phyloP scores from a whole-genome alignment of 805 yeast genomes.

The Nakazawaea laoshanensis region DNA sequence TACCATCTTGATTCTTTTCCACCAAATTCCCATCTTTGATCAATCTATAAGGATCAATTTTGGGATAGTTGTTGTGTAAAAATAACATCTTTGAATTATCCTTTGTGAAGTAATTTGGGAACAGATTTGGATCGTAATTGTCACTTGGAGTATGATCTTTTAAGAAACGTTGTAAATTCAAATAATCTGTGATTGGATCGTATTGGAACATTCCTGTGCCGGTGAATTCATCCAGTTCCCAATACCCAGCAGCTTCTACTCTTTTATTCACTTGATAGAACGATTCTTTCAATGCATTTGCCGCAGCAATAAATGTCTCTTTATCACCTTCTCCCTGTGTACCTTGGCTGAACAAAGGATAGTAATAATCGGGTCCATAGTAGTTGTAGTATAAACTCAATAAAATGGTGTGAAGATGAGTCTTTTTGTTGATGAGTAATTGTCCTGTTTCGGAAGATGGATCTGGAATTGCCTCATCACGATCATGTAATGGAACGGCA shows the following conservation, averaged over 20 bases:
- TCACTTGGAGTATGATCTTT: neutral
- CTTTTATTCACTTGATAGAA: slow-evolving; percentile 49
- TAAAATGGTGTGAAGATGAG: slow-evolving; percentile 45
- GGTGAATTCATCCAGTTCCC: slow-evolving; percentile 7
- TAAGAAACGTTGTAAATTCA: slow-evolving; percentile 17
- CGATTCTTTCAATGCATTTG: slow-evolving; percentile 36
- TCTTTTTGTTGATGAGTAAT: slow-evolving; percentile 43
- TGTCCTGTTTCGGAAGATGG: slow-evolving; percentile 62
- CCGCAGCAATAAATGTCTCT: slow-evolving; percentile 69
- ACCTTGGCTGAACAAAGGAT: slow-evolving; percentile 49
- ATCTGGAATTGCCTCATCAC: slow-evolving; percentile 53
- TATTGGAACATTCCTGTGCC: slow-evolving; percentile 18
- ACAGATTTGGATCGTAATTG: slow-evolving; percentile 15
- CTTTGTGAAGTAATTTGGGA: slow-evolving; percentile 18
- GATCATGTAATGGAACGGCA: slow-evolving; percentile 45
- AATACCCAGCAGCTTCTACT: slow-evolving; percentile 41
- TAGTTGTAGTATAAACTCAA: slow-evolving; percentile 52
- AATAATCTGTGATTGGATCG: slow-evolving; percentile 23
- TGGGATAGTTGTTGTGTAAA: slow-evolving; percentile 47
- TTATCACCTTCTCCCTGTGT: slow-evolving; percentile 77
- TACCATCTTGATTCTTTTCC: slow-evolving; percentile 16
- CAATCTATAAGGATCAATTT: slow-evolving; percentile 42
- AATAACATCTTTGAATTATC: slow-evolving; percentile 21
- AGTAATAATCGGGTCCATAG: slow-evolving; percentile 52
- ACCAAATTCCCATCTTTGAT: slow-evolving; percentile 23